Base-by-base conservation (phyloP, 139 green algal genomes). In the Desmodesmus armatus region DNA sequence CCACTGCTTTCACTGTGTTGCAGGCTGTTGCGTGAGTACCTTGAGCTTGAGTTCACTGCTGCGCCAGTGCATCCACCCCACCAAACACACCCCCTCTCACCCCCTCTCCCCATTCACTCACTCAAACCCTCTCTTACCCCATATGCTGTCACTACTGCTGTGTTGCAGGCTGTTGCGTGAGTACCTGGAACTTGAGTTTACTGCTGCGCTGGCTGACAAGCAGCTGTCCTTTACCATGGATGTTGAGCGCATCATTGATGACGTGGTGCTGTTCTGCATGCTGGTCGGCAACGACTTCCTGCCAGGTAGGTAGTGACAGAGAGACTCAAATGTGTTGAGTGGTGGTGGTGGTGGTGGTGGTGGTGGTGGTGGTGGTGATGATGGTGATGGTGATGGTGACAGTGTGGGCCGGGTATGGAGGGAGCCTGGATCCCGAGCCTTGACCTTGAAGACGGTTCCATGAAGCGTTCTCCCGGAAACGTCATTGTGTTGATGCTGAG, bases 221-320 rank as follows among this genome's bases (percentile, higher is more conserved):
- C 82, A 92, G 40, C 72, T 82, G 33, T 94, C 25, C 3, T 80
- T 94, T 75, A 17, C 78, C 1, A 90, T 94, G 40, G 90, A 98
- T 81, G 29, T 97, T 43, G 96, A 99, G 91, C 90, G 94, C 7
- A 84, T 98, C 9, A 91, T 99, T 13, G 97, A 99, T 87, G 97
- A 99, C 80, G 96, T 99, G 86, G 93, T 99, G 65, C 90, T 99
- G 0, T 93, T 99, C 71, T 98, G 94, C 90, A 98, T 98, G 94
- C 92, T 99, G 11, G 92, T 98, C 27, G 97, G 97, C 47, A 99
- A 99, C 85, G 96, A 99, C 86, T 99, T 99, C 78, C 79, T 99
- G 81, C 97, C 96, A 63, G 78, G 92, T 93, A 73, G 5, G n/a
- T n/a, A n/a, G n/a, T n/a, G n/a, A n/a, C n/a, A n/a, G n/a, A n/a